Conservation (phyloP, 805 yeast species). For the Isabelozyma heimii region DNA sequence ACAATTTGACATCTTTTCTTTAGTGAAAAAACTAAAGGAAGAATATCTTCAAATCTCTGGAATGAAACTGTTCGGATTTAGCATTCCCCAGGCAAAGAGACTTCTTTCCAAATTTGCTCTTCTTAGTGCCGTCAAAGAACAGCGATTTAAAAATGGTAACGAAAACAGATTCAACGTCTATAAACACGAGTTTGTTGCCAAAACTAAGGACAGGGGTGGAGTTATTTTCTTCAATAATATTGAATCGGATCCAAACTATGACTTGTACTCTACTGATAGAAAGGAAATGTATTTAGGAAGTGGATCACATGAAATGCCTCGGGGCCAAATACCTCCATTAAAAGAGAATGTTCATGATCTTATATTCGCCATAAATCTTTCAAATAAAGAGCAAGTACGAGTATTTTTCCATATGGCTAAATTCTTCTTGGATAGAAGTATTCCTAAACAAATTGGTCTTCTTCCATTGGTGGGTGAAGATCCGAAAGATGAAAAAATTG, state of each 20-base stretch:
- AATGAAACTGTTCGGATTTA: constrained; percentile 27
- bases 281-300: constrained; percentile 42
- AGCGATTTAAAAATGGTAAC: constrained; percentile 34
- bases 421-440: constrained; percentile 49
- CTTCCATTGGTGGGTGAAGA: constrained; percentile 54
- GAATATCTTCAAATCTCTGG: constrained; percentile 22
- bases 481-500: constrained; percentile 23
- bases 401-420: constrained; percentile 50
- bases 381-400: constrained; percentile 48
- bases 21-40: constrained; percentile 36
- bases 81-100: constrained; percentile 26
- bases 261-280: constrained; percentile 39
- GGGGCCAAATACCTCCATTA: constrained; percentile 67
- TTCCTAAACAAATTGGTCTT: constrained; percentile 81
- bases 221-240: constrained; percentile 78
- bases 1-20: constrained; percentile 41
- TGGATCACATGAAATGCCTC: constrained; percentile 14
- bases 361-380: constrained; percentile 64
- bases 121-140: constrained; percentile 36
- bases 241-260: constrained; percentile 58
- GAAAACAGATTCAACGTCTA: constrained; percentile 34
- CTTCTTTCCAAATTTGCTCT: constrained; percentile 37
- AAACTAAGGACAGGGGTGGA: constrained; percentile 21
- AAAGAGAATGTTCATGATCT: constrained; percentile 74
- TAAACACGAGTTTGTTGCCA: constrained; percentile 18